These are phyloP conservation scores for Physaria fendleri DNA, from an alignment of 345 rosid species.

Conservation along the genomic window DNA sequence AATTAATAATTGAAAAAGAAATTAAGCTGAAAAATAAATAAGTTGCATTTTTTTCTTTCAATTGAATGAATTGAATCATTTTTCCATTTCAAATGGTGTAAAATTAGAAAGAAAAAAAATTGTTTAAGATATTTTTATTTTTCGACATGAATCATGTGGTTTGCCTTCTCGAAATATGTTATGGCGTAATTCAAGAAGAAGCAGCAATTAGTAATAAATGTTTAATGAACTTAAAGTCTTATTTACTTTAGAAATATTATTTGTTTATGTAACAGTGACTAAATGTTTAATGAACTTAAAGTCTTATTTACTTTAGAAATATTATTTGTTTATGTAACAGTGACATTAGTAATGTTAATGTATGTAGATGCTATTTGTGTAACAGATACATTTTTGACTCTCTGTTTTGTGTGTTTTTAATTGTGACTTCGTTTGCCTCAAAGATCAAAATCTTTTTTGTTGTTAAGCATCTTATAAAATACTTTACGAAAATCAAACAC, in stretches of 20 bases:
- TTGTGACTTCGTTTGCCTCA: slow-evolving; percentile 8
- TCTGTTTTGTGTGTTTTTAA: not conserved
- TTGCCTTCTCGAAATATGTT: not conserved
- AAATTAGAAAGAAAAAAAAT: too few relatives aligned
- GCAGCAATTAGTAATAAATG: not conserved
- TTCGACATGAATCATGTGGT: too few relatives aligned
- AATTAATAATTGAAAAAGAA: too few relatives aligned
- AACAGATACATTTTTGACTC: slow-evolving; percentile 23
- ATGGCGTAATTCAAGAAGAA: not conserved
- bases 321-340: not conserved
- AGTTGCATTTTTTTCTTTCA: too few relatives aligned
- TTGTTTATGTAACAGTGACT: slow-evolving; percentile 8
- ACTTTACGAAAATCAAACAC: not conserved
- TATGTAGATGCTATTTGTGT: slow-evolving; percentile 13
- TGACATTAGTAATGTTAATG: slow-evolving; percentile 3
- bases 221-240: not conserved
- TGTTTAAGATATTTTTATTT: too few relatives aligned
- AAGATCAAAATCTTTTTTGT: too few relatives aligned
- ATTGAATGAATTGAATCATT: too few relatives aligned
- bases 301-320: not conserved
- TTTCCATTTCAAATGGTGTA: too few relatives aligned
- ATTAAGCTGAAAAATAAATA: too few relatives aligned
- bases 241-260: not conserved
- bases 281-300: not conserved
- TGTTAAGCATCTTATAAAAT: not conserved